Conservation (phyloP, 306 rosid genomes). For the Dryas alaskensis region DNA sequence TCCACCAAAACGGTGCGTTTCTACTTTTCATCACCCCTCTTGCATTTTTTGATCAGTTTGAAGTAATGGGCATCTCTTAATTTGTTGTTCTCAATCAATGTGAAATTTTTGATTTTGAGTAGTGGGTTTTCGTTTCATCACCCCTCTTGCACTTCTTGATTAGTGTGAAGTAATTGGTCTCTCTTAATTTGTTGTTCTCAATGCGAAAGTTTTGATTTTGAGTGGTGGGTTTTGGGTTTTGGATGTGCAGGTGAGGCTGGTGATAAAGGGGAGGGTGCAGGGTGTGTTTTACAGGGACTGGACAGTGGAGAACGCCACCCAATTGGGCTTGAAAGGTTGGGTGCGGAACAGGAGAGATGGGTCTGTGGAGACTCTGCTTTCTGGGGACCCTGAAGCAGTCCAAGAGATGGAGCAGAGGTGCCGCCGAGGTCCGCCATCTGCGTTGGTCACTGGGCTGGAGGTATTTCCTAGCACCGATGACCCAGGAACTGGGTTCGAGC, state of each 20-base stretch:
- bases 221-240: constrained; percentile 7
- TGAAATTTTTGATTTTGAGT: background rate
- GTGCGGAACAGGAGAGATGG: constrained; percentile 57
- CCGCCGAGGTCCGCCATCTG: constrained; percentile 75
- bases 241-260: constrained; percentile 71
- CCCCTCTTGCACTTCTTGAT: background rate
- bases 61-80: background rate
- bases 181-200: background rate
- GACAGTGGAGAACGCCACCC: constrained; percentile 43
- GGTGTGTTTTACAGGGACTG: constrained; percentile 60
- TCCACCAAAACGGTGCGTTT: constrained; percentile 59
- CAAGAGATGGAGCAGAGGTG: constrained; percentile 85
- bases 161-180: background rate
- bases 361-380: constrained; percentile 54
- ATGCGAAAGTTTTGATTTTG: background rate
- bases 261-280: constrained; percentile 85
- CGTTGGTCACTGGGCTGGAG: constrained; percentile 67
- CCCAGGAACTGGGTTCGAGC: constrained; percentile 57
- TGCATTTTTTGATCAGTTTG: background rate
- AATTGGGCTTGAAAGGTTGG: constrained; percentile 56
- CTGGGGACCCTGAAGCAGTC: constrained; percentile 39
- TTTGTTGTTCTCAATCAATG: background rate
- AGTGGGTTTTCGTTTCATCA: background rate
- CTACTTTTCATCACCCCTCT: too few relatives aligned
- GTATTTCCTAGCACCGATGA: constrained; percentile 59